Evolutionary conservation across 495 filamentous ascomycete species (phyloP).

Genomic region (Hypoxylon lienhwacheense): DNA sequence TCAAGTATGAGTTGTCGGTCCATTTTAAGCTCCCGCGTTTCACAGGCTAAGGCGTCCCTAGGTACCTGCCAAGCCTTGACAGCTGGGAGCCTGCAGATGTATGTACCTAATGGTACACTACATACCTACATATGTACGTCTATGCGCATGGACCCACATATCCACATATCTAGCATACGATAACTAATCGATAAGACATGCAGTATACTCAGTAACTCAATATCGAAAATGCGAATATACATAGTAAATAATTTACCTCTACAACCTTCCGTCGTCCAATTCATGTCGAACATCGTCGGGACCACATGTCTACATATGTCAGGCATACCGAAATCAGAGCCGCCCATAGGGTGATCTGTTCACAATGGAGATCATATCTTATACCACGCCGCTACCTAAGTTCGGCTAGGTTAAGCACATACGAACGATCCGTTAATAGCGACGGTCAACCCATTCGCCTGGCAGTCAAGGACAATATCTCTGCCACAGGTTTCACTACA

Average conservation of each 20-base stretch:
- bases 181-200: conserved; percentile 20
- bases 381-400: conserved; percentile 19
- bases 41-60: not conserved
- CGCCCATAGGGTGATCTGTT: conserved; percentile 33
- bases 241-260: not conserved
- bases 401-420: conserved; percentile 2
- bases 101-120: conserved; percentile 2
- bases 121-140: too few species aligned
- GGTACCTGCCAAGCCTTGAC: conserved; percentile 33
- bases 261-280: not conserved
- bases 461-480: conserved; percentile 90
- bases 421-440: not conserved
- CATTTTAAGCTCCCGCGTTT: not conserved
- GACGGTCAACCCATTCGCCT: conserved; percentile 44
- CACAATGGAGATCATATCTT: conserved; percentile 17
- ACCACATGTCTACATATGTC: conserved; percentile 41
- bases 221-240: not conserved
- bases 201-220: not conserved
- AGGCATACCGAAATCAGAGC: conserved; percentile 34
- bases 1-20: conserved; percentile 26
- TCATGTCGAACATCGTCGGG: conserved; percentile 15
- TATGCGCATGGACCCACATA: too few species aligned
- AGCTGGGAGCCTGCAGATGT: conserved; percentile 6
- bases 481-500: conserved; percentile 61
- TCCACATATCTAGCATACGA: too few species aligned